A percentile compares a stretch with the other conserved stretches of the same genome.
These are phyloP conservation scores for Gossypium thurberi DNA, from an alignment of 345 rosid species.

Conservation along the genomic window DNA sequence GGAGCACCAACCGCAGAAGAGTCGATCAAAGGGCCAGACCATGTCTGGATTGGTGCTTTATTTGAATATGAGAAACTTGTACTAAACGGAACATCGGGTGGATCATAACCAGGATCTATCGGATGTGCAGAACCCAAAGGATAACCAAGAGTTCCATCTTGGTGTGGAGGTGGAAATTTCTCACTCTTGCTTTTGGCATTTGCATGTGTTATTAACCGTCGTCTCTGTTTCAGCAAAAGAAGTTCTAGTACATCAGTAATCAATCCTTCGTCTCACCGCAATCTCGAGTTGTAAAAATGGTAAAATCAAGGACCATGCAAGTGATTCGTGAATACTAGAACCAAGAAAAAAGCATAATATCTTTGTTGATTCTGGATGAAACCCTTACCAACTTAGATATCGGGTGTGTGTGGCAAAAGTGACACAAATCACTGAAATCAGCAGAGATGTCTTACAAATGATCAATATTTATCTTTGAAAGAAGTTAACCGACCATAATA, in stretches of 20 bases:
- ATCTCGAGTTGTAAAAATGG: background rate
- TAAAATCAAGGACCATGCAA: background rate
- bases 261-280: background rate
- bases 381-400: background rate
- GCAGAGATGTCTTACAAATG: too few relatives aligned
- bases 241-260: background rate
- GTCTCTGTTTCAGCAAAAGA: constrained; percentile 41
- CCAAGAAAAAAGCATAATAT: background rate
- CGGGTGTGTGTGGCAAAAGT: background rate
- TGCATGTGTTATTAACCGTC: constrained; percentile 80
- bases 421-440: too few relatives aligned
- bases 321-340: background rate
- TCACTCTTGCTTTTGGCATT: constrained; percentile 97
- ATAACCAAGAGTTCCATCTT: constrained; percentile 82
- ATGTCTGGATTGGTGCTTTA: constrained; percentile 61
- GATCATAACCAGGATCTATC: constrained; percentile 57
- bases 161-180: constrained; percentile 95
- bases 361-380: background rate
- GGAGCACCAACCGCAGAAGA: constrained; percentile 32
- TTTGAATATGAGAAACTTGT: constrained; percentile 54
- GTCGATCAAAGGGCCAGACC: constrained; percentile 92
- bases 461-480: background rate
- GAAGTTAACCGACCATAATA: background rate
- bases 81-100: constrained; percentile 62
- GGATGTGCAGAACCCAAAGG: constrained; percentile 79